Base-by-base conservation (phyloP, 305 asterid species). In the Ilex paraguariensis region DNA sequence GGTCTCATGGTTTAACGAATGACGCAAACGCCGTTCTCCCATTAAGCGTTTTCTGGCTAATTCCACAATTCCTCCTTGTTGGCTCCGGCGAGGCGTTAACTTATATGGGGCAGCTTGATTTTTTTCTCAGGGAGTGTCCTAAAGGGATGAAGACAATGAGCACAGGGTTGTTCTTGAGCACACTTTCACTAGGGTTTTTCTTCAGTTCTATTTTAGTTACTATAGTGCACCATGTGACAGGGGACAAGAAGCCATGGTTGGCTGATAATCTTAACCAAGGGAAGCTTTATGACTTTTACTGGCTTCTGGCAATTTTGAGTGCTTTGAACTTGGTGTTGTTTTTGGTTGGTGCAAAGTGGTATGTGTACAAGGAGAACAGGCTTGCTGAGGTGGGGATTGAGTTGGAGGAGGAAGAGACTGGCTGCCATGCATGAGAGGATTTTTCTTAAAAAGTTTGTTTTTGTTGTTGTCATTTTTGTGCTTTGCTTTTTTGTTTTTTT, bases 11-110 rank as follows among this genome's bases (percentile, higher is more conserved):
- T 1, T 50, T 79, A 14, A 64, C 71, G 0, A 62, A 77, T 39
- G 49, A 81, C 36, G 16, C 61, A 0, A 55, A 52, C 0, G 61
- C 81, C 12, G 64, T 66, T 0, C 48, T 86, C 3, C 96, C 98
- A 0, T 1, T 81, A 39, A 82, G 79, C 13, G 98, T 88, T 0
- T 91, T 91, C 15, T 78, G 79, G 83, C 44, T 91, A 58, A 58
- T 78, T 17, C 98, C 96, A 0, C 98, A 91, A 15, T 90, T 87
- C 64, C 10, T 87, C 3, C 32, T 84, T 0, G 91, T 87, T 2
- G 98, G 98, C 46, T 81, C 91, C 0, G 98, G 96, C 0, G 97
- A 92, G 76, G 97, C 97, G 0, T 87, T 92, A 11, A 82, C 85
- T 7, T 92, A 89, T 61, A 83, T 85, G 6, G 98, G 98, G 5